A percentile compares a stretch with the other conserved stretches of the same genome.
Evolutionary conservation across 73 alveolate genomes (phyloP).

Genomic region (Symbiodinium pilosum): DNA sequence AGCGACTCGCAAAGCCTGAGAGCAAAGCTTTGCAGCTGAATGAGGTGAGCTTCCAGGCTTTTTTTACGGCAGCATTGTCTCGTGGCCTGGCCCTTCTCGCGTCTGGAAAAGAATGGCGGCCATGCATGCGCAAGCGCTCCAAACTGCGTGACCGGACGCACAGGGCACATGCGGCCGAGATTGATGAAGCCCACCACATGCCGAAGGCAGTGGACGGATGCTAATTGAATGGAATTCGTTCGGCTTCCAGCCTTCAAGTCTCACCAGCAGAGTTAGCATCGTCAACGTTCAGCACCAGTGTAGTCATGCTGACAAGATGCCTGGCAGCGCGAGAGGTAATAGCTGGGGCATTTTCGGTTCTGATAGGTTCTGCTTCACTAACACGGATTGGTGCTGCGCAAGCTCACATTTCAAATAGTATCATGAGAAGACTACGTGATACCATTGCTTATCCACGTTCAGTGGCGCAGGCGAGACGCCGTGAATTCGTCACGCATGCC

Average conservation of each 20-base stretch:
- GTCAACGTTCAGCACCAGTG: too few species aligned
- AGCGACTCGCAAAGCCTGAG: not conserved
- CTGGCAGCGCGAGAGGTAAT: too few species aligned
- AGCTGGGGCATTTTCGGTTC: too few species aligned
- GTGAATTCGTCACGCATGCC: not conserved
- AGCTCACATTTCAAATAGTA: not conserved
- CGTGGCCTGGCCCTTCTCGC: conserved; percentile 68
- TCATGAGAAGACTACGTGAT: too few species aligned
- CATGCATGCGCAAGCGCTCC: not conserved
- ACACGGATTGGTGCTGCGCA: too few species aligned
- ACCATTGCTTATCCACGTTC: not conserved
- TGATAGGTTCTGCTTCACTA: too few species aligned
- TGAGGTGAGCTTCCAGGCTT: conserved; percentile 39
- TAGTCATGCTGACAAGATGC: too few species aligned
- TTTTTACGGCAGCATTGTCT: conserved; percentile 23
- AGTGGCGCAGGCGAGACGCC: not conserved
- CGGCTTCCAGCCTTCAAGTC: not conserved
- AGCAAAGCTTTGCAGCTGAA: conserved; percentile 24
- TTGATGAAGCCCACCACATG: not conserved
- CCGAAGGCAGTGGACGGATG: conserved; percentile 14
- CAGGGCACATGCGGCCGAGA: not conserved
- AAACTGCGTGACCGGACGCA: conserved; percentile 13
- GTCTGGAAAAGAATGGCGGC: conserved; percentile 72
- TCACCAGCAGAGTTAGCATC: too few species aligned
- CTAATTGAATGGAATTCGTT: too few species aligned